These are phyloP conservation scores for Taphrina confusa DNA, from an alignment of 1,139 yeast genomes.

Conservation along the genomic window DNA sequence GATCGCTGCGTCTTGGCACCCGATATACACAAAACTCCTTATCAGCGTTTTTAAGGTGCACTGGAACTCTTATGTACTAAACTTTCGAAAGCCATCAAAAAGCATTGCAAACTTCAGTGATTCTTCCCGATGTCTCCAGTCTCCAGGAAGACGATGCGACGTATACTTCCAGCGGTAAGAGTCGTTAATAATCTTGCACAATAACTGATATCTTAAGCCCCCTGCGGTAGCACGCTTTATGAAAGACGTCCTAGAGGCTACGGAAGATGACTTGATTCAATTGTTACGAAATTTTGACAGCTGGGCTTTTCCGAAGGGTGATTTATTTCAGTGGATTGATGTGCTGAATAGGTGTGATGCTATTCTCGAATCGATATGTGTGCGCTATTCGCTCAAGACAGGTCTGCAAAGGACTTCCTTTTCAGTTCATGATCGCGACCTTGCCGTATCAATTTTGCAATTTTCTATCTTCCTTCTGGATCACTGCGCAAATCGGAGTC, in stretches of 20 bases:
- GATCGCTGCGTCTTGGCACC: no score
- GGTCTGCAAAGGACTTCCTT: slow-evolving; percentile 33
- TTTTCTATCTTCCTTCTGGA: slow-evolving; percentile 68
- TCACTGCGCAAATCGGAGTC: slow-evolving; percentile 65
- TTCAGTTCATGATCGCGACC: slow-evolving; percentile 51
- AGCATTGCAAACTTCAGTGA: no score
- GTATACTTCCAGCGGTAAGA: slow-evolving; percentile 21
- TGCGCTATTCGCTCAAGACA: slow-evolving; percentile 56
- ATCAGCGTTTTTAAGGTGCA: no score
- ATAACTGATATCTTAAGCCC: slow-evolving; percentile 1
- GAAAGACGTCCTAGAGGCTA: slow-evolving; percentile 14
- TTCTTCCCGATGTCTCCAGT: slow-evolving; percentile 13
- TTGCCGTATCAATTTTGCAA: slow-evolving; percentile 57
- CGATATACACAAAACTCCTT: no score
- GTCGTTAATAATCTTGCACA: background rate
- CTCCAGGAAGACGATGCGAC: slow-evolving; percentile 6
- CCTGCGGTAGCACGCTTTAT: slow-evolving; percentile 18
- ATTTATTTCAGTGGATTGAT: slow-evolving; percentile 73
- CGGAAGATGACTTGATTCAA: slow-evolving; percentile 3
- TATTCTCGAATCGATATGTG: slow-evolving; percentile 58
- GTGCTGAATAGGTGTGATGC: slow-evolving; percentile 74
- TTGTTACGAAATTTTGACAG: slow-evolving; percentile 11
- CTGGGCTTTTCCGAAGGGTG: slow-evolving; percentile 74
- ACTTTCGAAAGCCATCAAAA: no score
- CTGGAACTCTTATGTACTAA: no score